Evolutionary conservation across 441 rosid species (phyloP), one percentile per base, ranked within the genome.

Genomic region (Populus hybrid): DNA sequence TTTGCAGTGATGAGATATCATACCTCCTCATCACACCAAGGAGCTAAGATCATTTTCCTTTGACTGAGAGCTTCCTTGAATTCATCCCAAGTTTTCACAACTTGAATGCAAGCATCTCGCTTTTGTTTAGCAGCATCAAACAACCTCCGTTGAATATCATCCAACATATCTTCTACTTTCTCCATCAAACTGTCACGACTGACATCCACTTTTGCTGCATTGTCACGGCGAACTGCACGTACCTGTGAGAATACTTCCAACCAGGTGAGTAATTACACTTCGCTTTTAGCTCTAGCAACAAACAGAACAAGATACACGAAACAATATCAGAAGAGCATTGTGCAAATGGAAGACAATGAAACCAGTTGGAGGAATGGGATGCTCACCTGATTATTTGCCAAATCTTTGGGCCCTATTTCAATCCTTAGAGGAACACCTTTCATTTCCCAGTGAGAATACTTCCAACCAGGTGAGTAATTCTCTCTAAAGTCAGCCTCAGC

Each of bases 21-120:
- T 85, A 92, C 99, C 97, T 90, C 97, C 81, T 94, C 94, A 69
- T 90, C 91, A 74, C 99, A 94, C 99, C 99, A 96, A 36, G 99
- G 99, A 85, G 98, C 98, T 80, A 96, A 86, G 82, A 96, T 92
- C 90, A 96, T 84, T 82, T 96, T 94, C 90, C 80, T 94, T 70
- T 93, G 85, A 75, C 85, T 83, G 20, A 96, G 90, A 81, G 98
- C 98, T 63, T 83, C 88, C n/a, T 80, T 77, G 77, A 96, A 96
- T 83, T 93, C 97, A 71, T 92, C 97, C 99, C 98, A 94, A 61
- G 96, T 94, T 82, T 86, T 89, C 12, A 85, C 87, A 66, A 76
- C 87, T 89, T 90, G 73, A 81, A 96, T 74, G 77, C 97, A 96
- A 34, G 90, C 94, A 76, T 96, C 96, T 74, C 96, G 87, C 82